Evolutionary conservation across 1,139 yeast genomes (phyloP), one percentile per base, ranked within the genome.

Genomic region (Zygotorulaspora mrakii): DNA sequence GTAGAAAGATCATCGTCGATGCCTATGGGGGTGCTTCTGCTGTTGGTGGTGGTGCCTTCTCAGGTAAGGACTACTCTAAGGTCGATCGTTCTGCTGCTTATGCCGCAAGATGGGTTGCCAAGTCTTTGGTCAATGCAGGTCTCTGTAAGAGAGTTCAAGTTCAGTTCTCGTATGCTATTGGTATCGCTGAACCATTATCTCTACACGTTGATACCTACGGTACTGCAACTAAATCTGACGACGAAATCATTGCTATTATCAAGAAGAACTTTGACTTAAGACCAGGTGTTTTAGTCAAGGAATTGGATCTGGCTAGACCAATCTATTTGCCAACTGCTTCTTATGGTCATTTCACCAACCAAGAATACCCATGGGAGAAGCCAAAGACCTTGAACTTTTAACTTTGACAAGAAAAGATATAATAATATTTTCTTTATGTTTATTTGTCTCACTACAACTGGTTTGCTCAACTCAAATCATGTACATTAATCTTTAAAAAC

Each of bases 21-120:
- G 94, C 98, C 53, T 91, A 91, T 74, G 99, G 99, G 76, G 98
- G 99, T 62, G 94, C 98, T 94, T 96, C 98, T 73, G 97, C 98
- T 62, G 98, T 91, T 77, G 99, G 99, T 74, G 99, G 99, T 78
- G 99, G 99, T 79, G 98, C 98, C 54, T 91, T 94, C 88, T 85
- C 96, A 51, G 99, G 99, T 73, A 91, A 91, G 79, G 99, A 91
- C 73, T 91, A 87, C 85, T 87, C 97, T 68, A 91, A 91, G 79
- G 99, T 91, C 65, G 99, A 91, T 73, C 87, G 99, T 77, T 91
- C 98, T 55, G 99, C 98, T 66, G 98, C 98, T 56, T 91, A 91
- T 68, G 97, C 98, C 64, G 98, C 98, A 60, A 88, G 98, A 77
- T 94, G 98, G 98, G 96, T 91, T 61, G 98, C 98, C 69, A 91